Base-by-base conservation (phyloP, 2,329 filamentous ascomycete species). In the Claviceps capensis region DNA sequence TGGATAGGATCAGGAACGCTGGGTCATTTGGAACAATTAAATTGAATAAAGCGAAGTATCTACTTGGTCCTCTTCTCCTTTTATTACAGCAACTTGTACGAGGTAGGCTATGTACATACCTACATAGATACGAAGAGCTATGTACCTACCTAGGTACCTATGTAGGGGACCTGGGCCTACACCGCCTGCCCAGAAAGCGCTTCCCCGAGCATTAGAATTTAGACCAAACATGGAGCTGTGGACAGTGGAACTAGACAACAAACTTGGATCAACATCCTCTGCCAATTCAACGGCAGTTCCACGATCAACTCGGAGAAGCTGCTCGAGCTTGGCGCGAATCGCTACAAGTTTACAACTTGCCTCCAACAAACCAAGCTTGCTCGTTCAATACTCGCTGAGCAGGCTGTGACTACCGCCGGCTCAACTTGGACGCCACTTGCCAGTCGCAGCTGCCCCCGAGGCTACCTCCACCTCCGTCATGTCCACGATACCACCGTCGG, bases 401-500 rank as follows among this genome's bases (percentile, higher is more conserved):
- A 50, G 44, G 50, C 17, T 34, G 16, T 30, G 19, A 17, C 46
- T 17, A 34, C 40, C 17, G n/a, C 11, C 30, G n/a, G 37, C 38
- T 30, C 48, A 37, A 5, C 13, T 38, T 30, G 26, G 19, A 50
- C 26, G 19, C 23, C 30, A 44, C 41, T 37, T 38, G 22, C 22
- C 22, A 22, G 22, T 22, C 22, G 22, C 40, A 34, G 26, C 19
- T 23, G 38, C 14, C 8, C 30, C 4, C 17, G 9, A 50, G 30
- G 16, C 8, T 42, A 13, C 14, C 38, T 47, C 17, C 9, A 45
- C 17, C 16, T 50, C 26, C 46, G 56, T 53, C 47, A 95, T 95
- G 89, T 90, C 89, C 53, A 93, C 88, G 19, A 85, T 93, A 63
- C 86, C 88, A n/a, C 71, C 78, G 41, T 78, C 79, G 42, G 81